Evolutionary conservation across 208 protist genomes (phyloP).

Genomic region (Trypanosoma vivax): DNA sequence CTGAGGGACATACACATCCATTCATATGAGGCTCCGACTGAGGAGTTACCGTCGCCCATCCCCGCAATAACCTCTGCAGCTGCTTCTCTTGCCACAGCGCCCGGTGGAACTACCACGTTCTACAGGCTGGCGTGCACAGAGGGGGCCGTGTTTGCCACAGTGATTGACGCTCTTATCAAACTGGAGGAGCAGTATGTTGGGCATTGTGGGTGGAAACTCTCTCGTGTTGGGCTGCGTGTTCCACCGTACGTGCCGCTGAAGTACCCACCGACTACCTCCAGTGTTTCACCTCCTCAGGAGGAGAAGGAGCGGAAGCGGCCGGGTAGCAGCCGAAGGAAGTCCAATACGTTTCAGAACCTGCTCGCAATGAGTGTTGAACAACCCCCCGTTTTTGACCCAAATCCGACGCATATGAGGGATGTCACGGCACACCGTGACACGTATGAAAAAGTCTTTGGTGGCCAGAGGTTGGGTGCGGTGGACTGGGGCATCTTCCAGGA

Average conservation of each 20-base stretch:
- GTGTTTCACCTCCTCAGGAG: neutral
- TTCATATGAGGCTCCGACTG: conserved; percentile 22
- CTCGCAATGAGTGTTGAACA: neutral
- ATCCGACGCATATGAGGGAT: conserved; percentile 20
- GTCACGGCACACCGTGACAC: conserved; percentile 21
- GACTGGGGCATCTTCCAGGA: conserved; percentile 8
- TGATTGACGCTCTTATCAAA: conserved; percentile 10
- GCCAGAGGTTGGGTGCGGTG: neutral
- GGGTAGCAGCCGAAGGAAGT: conserved; percentile 1
- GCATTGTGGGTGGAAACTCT: conserved; percentile 14
- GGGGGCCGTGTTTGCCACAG: conserved; percentile 6
- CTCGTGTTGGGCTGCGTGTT: conserved; percentile 2
- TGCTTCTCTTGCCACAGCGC: neutral
- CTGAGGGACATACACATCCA: conserved; percentile 25
- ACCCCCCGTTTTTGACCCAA: conserved; percentile 12
- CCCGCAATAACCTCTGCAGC: conserved; percentile 8
- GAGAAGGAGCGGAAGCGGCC: conserved; percentile 9
- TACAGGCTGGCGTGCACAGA: conserved; percentile 15
- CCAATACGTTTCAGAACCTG: neutral
- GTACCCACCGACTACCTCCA: conserved; percentile 4
- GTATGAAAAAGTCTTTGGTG: conserved; percentile 15
- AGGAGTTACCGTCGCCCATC: conserved; percentile 8
- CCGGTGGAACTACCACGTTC: neutral
- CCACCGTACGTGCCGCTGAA: conserved; percentile 15
- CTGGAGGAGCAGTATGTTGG: conserved; percentile 13